A percentile compares a stretch with the other conserved stretches of the same genome.
These are phyloP conservation scores for Sordariomycetes sp. DNA, from an alignment of 2,329 filamentous ascomycete species.

Conservation along the genomic window DNA sequence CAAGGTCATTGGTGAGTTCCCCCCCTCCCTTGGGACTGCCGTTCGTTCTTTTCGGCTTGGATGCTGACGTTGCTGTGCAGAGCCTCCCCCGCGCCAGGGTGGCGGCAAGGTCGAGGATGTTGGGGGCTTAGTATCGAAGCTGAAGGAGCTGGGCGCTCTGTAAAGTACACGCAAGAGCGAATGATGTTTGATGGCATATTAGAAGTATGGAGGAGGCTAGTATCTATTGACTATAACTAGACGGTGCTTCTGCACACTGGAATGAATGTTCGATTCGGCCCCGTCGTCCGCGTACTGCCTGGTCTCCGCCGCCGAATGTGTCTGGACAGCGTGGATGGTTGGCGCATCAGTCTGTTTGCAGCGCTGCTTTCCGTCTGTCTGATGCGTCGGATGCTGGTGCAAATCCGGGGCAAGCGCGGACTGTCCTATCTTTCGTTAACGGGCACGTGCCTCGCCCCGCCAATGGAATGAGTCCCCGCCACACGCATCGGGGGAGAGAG, in stretches of 20 bases:
- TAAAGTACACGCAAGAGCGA: constrained; percentile 25
- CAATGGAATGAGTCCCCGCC: too few relatives aligned
- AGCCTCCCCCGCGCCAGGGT: constrained; percentile 79
- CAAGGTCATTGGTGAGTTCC: constrained; percentile 66
- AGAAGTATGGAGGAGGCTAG: background rate
- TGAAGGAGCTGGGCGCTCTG: constrained; percentile 92
- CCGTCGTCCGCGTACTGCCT: background rate
- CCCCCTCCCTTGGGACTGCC: background rate
- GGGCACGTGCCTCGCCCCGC: too few relatives aligned
- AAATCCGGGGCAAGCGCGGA: too few relatives aligned
- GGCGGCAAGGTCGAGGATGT: constrained; percentile 97
- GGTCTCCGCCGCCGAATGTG: background rate
- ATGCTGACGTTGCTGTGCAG: constrained; percentile 25
- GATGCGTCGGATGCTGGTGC: too few relatives aligned
- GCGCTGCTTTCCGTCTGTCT: too few relatives aligned
- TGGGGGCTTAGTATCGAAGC: constrained; percentile 81
- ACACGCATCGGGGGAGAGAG: too few relatives aligned
- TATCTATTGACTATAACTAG: background rate
- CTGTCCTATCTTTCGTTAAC: too few relatives aligned
- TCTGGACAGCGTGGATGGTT: background rate
- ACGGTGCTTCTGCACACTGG: background rate
- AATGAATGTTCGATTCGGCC: background rate
- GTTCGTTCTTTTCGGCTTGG: background rate
- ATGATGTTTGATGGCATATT: too few relatives aligned
- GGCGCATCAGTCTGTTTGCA: too few relatives aligned